These are phyloP conservation scores for Aspergillus mulundensis DNA, from an alignment of 495 filamentous ascomycete genomes.

Conservation along the genomic window DNA sequence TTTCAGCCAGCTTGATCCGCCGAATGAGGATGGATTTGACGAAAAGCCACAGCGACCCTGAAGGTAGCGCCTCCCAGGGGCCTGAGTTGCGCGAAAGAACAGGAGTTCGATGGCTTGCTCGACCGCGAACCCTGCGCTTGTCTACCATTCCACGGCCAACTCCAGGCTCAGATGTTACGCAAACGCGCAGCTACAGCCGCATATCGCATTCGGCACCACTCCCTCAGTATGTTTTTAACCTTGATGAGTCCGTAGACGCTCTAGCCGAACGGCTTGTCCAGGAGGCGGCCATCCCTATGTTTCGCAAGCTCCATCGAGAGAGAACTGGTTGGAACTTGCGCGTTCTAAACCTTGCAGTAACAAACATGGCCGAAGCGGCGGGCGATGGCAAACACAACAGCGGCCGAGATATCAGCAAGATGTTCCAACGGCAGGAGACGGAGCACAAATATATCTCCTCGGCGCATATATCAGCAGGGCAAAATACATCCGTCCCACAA, in stretches of 20 bases:
- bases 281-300: slow-evolving; percentile 63
- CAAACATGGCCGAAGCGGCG: slow-evolving; percentile 70
- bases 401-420: slow-evolving; percentile 58
- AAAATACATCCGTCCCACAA: not conserved
- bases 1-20: slow-evolving; percentile 67
- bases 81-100: slow-evolving; percentile 6
- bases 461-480: not conserved
- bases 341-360: slow-evolving; percentile 80
- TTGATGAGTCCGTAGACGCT: slow-evolving; percentile 52
- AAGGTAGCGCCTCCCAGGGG: not conserved
- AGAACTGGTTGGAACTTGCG: slow-evolving; percentile 71
- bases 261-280: slow-evolving; percentile 65
- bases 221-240: slow-evolving; percentile 63
- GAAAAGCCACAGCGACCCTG: slow-evolving; percentile 41
- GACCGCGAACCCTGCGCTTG: slow-evolving; percentile 68
- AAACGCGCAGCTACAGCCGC: slow-evolving; percentile 50
- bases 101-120: slow-evolving; percentile 56
- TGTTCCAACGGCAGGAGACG: slow-evolving; percentile 67
- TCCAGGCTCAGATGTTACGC: slow-evolving; percentile 49
- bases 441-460: slow-evolving; percentile 32
- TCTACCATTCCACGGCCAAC: slow-evolving; percentile 66
- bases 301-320: slow-evolving; percentile 68
- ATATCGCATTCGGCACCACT: slow-evolving; percentile 65
- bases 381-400: slow-evolving; percentile 45
- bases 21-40: slow-evolving; percentile 76